Evolutionary conservation across 768 basidiomycete species (phyloP).

Genomic region (Glaciozyma martinii): DNA sequence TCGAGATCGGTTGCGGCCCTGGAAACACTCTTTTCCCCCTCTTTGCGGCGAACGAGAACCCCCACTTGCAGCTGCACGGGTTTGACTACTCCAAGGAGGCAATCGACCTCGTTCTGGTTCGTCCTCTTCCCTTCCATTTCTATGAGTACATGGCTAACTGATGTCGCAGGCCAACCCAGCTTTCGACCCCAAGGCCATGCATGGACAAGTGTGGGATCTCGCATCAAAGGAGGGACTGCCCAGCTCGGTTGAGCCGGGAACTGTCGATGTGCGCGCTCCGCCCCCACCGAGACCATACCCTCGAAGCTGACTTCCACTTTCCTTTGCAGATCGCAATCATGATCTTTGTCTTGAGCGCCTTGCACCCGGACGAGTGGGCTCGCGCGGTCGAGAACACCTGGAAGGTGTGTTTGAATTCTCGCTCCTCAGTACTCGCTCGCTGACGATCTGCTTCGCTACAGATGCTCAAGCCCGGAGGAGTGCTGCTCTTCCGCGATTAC

Average conservation of each 20-base stretch:
- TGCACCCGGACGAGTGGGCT: slow-evolving; percentile 88
- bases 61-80: slow-evolving; percentile 60
- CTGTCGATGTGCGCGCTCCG: slow-evolving; percentile 53
- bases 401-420: slow-evolving; percentile 44
- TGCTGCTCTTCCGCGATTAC: slow-evolving; percentile 81
- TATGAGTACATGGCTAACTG: neutral
- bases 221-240: slow-evolving; percentile 52
- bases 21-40: slow-evolving; percentile 94
- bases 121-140: slow-evolving; percentile 14
- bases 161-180: slow-evolving; percentile 3
- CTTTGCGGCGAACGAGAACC: slow-evolving; percentile 71
- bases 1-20: slow-evolving; percentile 84
- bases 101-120: slow-evolving; percentile 76
- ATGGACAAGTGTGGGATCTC: slow-evolving; percentile 84
- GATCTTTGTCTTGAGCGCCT: slow-evolving; percentile 85
- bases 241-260: slow-evolving; percentile 56
- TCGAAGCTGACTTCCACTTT: too few species aligned
- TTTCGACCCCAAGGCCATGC: slow-evolving; percentile 40
- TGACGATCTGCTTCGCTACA: slow-evolving; percentile 37
- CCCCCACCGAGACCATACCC: too few species aligned
- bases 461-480: slow-evolving; percentile 85
- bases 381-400: slow-evolving; percentile 72
- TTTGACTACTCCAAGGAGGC: slow-evolving; percentile 89
- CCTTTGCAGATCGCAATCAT: slow-evolving; percentile 54
- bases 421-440: neutral